Evolutionary conservation across 2,329 filamentous ascomycete species (phyloP).

Genomic region (Fusarium cyanostomum): DNA sequence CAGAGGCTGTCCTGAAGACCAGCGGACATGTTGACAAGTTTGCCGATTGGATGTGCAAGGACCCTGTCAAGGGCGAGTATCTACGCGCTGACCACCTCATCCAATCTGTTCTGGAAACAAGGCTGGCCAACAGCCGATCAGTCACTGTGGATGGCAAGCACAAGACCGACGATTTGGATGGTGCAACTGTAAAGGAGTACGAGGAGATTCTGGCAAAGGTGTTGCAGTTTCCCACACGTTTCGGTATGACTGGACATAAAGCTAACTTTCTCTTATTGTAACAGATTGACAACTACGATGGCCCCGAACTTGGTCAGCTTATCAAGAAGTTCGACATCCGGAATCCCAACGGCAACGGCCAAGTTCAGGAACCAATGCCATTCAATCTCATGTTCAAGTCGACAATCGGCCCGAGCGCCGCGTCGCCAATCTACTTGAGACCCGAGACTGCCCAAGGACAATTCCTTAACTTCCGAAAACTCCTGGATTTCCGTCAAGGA

Average conservation of each 20-base stretch:
- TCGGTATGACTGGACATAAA: too few relatives aligned
- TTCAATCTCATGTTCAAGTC: constrained; percentile 99
- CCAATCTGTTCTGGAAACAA: constrained; percentile 95
- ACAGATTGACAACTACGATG: constrained; percentile 94
- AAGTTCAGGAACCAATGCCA: constrained; percentile 89
- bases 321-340: constrained; percentile 91
- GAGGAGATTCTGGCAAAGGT: constrained; percentile 88
- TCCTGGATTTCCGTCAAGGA: constrained; percentile 97
- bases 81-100: constrained; percentile 95
- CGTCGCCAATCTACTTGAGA: constrained; percentile 82
- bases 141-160: too few relatives aligned
- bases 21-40: constrained; percentile 97
- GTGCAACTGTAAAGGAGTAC: constrained; percentile 87
- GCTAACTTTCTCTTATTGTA: too few relatives aligned
- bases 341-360: too few relatives aligned
- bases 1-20: constrained; percentile 92
- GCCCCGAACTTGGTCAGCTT: constrained; percentile 82
- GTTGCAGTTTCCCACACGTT: too few relatives aligned
- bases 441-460: constrained; percentile 98
- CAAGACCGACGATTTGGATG: constrained; percentile 83
- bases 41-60: constrained; percentile 98
- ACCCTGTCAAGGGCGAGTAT: constrained; percentile 96
- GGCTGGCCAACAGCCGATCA: too few relatives aligned
- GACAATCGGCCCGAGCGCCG: constrained; percentile 89
- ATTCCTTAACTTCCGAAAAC: constrained; percentile 95